Base-by-base conservation (phyloP, 768 basidiomycete species). In the Calocera viscosa region DNA sequence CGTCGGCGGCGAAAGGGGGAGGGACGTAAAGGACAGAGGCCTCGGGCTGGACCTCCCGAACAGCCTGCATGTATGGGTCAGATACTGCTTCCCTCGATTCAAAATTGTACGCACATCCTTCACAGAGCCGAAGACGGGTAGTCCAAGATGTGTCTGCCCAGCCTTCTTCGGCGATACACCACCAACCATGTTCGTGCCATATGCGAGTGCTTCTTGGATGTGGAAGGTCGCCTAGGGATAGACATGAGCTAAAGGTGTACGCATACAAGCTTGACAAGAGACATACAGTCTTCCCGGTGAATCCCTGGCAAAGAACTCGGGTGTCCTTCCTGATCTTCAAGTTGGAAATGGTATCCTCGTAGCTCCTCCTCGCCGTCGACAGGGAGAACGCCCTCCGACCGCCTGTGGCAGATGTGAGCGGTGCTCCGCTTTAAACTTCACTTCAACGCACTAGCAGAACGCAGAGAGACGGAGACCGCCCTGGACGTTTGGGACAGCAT, bases 1-100 rank as follows among this genome's bases (percentile, higher is more conserved):
- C 96, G 70, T 95, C 94, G 32, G 92, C 96, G 22, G 95, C 95
- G 64, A 83, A 82, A 2, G 94, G 91, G n/a, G 96, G 96, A 2
- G 96, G 96, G 16, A 99, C 96, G 76, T 98, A 99, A 78, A 99
- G 86, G 68, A 99, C 86, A 38, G 92, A 88, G 32, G 96, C 96
- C 73, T 98, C 95, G 12, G 96, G 96, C 69, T 85, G 80, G 47
- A 87, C 84, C 70, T 91, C 87, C 63, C 83, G 80, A 69, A 94
- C 93, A 47, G 96, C 95, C 93, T 96, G 72, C 1, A 17, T 14
- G 60, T 65, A 32, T 34, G 67, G 1, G 28, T 19, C 30, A 38
- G 35, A 26, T 24, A 24, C 8, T 24, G 28, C 8, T 24, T 12
- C 11, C 22, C 26, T 33, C 8, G 10, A 26, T 7, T 3, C 10